Base-by-base conservation (phyloP, 2,329 filamentous ascomycete genomes). In the Rhynchosporium graminicola region DNA sequence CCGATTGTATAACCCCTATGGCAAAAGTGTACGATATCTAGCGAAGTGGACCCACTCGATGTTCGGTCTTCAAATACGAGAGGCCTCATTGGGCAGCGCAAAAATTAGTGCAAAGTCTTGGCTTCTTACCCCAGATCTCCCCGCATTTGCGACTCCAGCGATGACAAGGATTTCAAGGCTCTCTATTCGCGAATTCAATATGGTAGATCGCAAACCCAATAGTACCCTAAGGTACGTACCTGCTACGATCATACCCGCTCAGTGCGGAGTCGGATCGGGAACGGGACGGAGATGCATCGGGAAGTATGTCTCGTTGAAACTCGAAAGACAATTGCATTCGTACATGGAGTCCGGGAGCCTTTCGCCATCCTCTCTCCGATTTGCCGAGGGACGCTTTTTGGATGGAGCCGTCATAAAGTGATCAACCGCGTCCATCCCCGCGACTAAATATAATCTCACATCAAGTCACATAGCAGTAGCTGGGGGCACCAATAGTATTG, bases 121-220 rank as follows among this genome's bases (percentile, higher is more conserved):
- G 33, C 50, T 29, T 31, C 12, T 8, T 48, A 52, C 50, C 50
- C 50, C 33, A 52, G 50, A 31, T 40, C 50, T 52, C 50, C 50
- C 33, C 33, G n/a, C 33, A 38, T 26, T 52, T 8, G n/a, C 33
- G 33, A 52, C 1, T 20, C 20, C 20, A 20, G 20, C 20, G 1
- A 20, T 20, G 20, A 20, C 20, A 20, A 20, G 1, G 1, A 20
- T 20, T 20, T 20, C 20, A 20, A 20, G 20, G 33, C 33, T 36
- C 33, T 5, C 9, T 6, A 10, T 6, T 36, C 9, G 33, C 33
- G 33, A 36, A 1, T 5, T 5, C 9, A 1, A 36, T 36, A 6
- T 10, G 33, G 9, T 10, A 36, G 33, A 36, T 36, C 33, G 33
- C 33, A 10, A 3, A 36, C 33, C 33, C 33, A 20, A 20, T 20